phyloP scores from a whole-genome alignment of 106 monocot genomes.

The Acorus gramineus region DNA sequence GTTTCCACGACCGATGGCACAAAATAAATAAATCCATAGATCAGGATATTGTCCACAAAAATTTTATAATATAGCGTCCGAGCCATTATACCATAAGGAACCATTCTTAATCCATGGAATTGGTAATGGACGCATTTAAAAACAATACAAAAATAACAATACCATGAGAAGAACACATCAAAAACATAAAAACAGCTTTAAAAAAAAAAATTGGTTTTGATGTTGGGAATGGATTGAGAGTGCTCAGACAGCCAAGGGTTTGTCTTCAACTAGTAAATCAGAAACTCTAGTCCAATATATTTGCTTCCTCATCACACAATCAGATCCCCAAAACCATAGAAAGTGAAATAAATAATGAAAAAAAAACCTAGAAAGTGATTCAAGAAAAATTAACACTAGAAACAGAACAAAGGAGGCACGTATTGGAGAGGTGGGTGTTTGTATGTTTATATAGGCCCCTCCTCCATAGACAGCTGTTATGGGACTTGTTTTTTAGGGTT shows the following conservation, averaged over 20 bases:
- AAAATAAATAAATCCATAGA: constrained; percentile 1
- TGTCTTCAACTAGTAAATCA: constrained; percentile 2
- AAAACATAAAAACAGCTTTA: neutral
- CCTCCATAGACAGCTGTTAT: no score
- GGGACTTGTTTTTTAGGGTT: no score
- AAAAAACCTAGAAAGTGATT: no score
- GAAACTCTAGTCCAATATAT: no score
- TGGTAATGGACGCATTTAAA: constrained; percentile 9
- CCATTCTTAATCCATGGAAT: constrained; percentile 3
- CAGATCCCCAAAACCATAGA: no score
- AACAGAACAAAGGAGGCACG: no score
- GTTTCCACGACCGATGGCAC: constrained; percentile 11
- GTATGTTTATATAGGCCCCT: no score
- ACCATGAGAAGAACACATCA: neutral
- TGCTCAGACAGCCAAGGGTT: constrained; percentile 17
- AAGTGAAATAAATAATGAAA: no score
- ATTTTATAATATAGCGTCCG: constrained; percentile 1
- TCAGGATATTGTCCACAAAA: constrained; percentile 6
- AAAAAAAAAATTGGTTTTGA: neutral
- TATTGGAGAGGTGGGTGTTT: no score
- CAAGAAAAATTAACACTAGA: no score
- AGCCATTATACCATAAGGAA: constrained; percentile 14
- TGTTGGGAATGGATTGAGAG: neutral
- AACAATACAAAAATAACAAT: neutral
- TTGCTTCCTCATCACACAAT: no score